These are phyloP conservation scores for Penstemon eatonii DNA, from an alignment of 257 asterid genomes.

Conservation along the genomic window DNA sequence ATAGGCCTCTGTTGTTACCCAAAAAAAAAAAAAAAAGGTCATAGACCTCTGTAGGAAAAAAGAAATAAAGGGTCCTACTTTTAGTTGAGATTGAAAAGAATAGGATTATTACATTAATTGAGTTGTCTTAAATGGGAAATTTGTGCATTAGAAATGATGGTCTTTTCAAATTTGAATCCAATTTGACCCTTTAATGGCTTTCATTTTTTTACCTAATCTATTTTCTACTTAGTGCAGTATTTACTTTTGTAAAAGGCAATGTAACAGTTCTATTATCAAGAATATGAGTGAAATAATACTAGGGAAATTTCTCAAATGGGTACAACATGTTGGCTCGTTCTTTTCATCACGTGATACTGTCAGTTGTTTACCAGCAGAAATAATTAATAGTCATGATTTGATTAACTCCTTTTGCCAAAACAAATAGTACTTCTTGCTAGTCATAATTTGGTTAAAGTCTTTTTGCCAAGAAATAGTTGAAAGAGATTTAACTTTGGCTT, in stretches of 20 bases:
- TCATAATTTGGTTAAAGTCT: background rate
- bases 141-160: no score
- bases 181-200: background rate
- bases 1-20: background rate
- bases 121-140: no score
- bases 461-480: no score
- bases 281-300: background rate
- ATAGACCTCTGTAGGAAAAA: no score
- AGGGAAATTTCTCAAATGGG: background rate
- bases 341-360: background rate
- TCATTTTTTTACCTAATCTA: background rate
- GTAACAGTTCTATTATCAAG: background rate
- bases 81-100: no score
- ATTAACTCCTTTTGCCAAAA: background rate
- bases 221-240: no score
- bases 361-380: background rate
- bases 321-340: background rate
- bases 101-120: no score
- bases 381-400: slow-evolving; percentile 7
- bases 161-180: no score
- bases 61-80: no score
- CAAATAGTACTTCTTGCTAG: background rate
- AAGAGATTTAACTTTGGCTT: background rate
- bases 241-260: background rate
- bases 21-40: no score